Percentiles rank a stretch among this genome's conserved stretches.
Evolutionary conservation across 305 asterid genomes (phyloP).

Genomic region (Solanum hybrid): DNA sequence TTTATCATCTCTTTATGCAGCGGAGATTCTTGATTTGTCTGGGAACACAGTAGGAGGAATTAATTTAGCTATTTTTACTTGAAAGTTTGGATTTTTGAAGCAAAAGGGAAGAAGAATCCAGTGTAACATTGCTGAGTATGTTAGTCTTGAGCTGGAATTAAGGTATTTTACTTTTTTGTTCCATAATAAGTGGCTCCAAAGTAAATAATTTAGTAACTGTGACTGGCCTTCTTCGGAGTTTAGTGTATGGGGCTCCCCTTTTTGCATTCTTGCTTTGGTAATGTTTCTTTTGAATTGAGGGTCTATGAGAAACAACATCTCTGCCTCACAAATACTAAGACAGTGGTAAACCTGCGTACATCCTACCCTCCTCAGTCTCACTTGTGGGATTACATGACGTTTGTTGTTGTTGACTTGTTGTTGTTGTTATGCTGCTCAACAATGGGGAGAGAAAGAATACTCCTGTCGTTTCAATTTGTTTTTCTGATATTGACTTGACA

Average conservation of each 20-base stretch:
- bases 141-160: not conserved
- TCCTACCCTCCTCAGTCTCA: not conserved
- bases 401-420: not conserved
- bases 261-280: not conserved
- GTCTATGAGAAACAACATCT: not conserved
- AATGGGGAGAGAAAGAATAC: not conserved
- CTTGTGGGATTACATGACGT: not conserved
- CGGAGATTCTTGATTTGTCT: not conserved
- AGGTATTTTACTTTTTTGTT: not conserved
- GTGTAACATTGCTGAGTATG: not conserved
- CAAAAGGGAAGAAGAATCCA: not conserved
- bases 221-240: not conserved
- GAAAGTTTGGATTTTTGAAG: not conserved
- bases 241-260: not conserved
- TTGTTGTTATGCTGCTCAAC: not conserved
- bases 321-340: not conserved
- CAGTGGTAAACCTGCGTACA: fast-evolving
- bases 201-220: not conserved
- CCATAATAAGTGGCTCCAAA: not conserved
- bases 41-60: not conserved
- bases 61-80: not conserved
- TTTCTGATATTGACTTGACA: not conserved
- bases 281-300: not conserved
- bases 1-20: not conserved
- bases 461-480: not conserved